Evolutionary conservation across 768 basidiomycete species (phyloP).

Genomic region (Gloeostereum incarnatum): DNA sequence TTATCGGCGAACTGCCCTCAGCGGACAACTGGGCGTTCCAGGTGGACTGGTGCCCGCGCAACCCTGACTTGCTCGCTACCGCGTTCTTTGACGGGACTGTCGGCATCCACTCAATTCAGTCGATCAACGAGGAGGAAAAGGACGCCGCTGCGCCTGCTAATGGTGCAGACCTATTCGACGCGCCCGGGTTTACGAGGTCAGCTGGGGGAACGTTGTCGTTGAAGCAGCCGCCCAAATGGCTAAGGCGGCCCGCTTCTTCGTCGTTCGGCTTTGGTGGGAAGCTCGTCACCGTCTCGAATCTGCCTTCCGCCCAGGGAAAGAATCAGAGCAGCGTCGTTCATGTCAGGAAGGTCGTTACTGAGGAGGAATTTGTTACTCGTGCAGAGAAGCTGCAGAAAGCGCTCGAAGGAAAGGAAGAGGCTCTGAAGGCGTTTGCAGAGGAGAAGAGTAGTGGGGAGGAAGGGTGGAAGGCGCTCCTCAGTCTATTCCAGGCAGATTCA

Average conservation of each 20-base stretch:
- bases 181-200: slow-evolving; percentile 40
- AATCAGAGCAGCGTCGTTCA: slow-evolving; percentile 79
- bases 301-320: slow-evolving; percentile 66
- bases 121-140: slow-evolving; percentile 53
- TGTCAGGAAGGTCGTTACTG: slow-evolving; percentile 69
- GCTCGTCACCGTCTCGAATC: slow-evolving; percentile 72
- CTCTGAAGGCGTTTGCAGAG: slow-evolving; percentile 62
- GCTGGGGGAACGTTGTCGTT: slow-evolving; percentile 64
- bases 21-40: slow-evolving; percentile 98
- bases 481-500: slow-evolving; percentile 83
- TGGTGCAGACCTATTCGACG: slow-evolving; percentile 68
- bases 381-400: slow-evolving; percentile 60
- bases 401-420: slow-evolving; percentile 41
- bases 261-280: slow-evolving; percentile 93
- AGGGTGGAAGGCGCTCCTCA: slow-evolving; percentile 83
- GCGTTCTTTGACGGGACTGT: slow-evolving; percentile 95
- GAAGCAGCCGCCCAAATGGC: slow-evolving; percentile 95
- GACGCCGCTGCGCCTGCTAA: slow-evolving; percentile 30
- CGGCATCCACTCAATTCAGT: slow-evolving; percentile 87
- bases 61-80: slow-evolving; percentile 83
- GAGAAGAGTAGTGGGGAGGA: slow-evolving; percentile 39
- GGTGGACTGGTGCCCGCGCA: slow-evolving; percentile 90
- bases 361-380: slow-evolving; percentile 63
- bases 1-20: slow-evolving; percentile 91
- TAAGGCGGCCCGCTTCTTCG: slow-evolving; percentile 69